Evolutionary conservation across 306 rosid species (phyloP), one percentile per base, ranked within the genome.

Genomic region (Pyrus communis): DNA sequence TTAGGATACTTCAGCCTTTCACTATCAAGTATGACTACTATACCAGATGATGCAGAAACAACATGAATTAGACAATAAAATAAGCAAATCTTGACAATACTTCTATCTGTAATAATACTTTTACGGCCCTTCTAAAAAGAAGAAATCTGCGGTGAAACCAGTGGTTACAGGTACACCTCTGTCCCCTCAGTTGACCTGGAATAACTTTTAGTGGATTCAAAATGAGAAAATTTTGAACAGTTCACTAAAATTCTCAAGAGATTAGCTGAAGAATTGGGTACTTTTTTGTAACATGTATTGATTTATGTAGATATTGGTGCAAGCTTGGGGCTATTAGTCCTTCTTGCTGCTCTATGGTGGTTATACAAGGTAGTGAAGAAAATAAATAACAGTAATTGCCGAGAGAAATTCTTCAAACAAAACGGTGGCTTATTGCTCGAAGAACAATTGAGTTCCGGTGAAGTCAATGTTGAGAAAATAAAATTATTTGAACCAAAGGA

Each of bases 401-500:
- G 28, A 31, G 18, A 69, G 19, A 58, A 74, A 64, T 68, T 80
- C 22, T 80, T 80, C 17, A 74, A 74, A 49, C 75, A 66, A 59
- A 74, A 74, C 57, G 79, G 83, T 61, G 83, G 83, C 9, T 17
- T 68, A 9, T 59, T 74, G 10, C 35, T 74, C 2, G 65, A 80
- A 11, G 75, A 74, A 38, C 64, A 67, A 52, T 17, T 67, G 4
- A 54, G 70, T 46, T 74, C 71, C 0, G 67, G 57, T 4, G 66
- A 79, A 79, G 73, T 28, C 11, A 80, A 55, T 58, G 63, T 67
- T 33, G 83, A 80, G 22, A 67, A 80, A 80, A 80, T 73, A 21
- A 80, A 80, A 23, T 4, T 74, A 25, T 80, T 67, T 68, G 43
- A n/a, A 11, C 8, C 79, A 52, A 46, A 58, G 9, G 79, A 68